Evolutionary conservation across 2,329 filamentous ascomycete genomes (phyloP), one percentile per base, ranked within the genome.

Genomic region (Paracamarosporium sp.): DNA sequence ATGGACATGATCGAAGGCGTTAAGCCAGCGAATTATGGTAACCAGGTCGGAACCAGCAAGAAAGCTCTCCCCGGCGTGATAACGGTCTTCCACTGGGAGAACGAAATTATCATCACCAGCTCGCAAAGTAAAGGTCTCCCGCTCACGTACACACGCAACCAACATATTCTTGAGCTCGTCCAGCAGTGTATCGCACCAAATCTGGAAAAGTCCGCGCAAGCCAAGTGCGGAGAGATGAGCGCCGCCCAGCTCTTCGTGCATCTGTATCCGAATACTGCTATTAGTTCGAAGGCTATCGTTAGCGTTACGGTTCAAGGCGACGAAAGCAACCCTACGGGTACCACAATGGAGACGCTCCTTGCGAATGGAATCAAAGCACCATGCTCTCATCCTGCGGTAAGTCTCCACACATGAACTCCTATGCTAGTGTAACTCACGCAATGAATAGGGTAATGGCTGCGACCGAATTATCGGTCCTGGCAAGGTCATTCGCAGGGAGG

Each of bases 161-260:
- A 38, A 9, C n/a, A 8, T 27, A 20, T 50, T 11, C 13, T 20
- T 27, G 11, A 11, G n/a, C 30, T 50, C 5, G 22, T 50, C 22
- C 3, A 27, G 12, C 12, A 50, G 31, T 50, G 46, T 15, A 36
- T 27, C 8, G 6, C 4, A 1, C 44, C 44, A 7, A 17, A 17
- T 33, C 8, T 11, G 9, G 45, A 2, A 20, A 50, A 50, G 22
- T 50, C 46, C 46, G 27, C 25, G 20, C n/a, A 50, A 7, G 46
- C 46, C 12, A 50, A 50, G 31, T 50, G 46, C 20, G 46, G 46
- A 50, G 46, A 50, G 46, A 50, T 50, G 46, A 50, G 31, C 46
- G 46, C 46, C 22, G 46, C 46, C 12, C 46, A 50, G 46, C 30
- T 50, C 9, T 50, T 25, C 12, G n/a, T 25, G 30, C 31, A 13